Base-by-base conservation (phyloP, 164 flowering plant species). In the Magnolia changhungtana region DNA sequence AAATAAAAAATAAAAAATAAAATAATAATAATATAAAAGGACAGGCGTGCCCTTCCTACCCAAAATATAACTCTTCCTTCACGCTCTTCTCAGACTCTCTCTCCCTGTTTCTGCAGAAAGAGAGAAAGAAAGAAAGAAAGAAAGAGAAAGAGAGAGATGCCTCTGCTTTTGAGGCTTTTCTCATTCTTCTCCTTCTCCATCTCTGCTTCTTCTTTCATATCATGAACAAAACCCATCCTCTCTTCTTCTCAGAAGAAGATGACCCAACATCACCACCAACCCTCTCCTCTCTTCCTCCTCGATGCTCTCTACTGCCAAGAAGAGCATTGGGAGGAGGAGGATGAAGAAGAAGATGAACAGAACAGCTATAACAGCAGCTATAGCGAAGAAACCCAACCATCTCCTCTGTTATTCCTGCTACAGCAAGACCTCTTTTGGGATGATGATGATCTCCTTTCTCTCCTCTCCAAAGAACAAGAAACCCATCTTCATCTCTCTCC, bases 291-390 rank as follows among this genome's bases (percentile, higher is more conserved):
- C 20, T 81, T 80, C 73, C 72, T 72, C 78, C 24, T 83, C 27
- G 92, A 90, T 74, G 79, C 86, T 81, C 88, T 90, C 13, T 90
- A 86, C 79, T 90, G 92, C 79, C 79, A 87, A 64, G 93, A 90
- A 63, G 89, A 29, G 71, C 71, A 68, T 68, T 68, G 71, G 71
- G 71, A 68, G 71, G 70, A 29, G 37, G 71, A 29, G 7, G 71
- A 72, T 4, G 74, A 21, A 18, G 19, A 21, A 2, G 58, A 52
- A 23, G 23, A 51, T 37, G 72, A 31, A 69, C 31, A 19, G 24
- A 71, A 29, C 72, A 7, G 58, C 50, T 27, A 29, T 49, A 58
- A 37, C 4, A 16, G 74, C 31, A 21, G 19, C 45, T 18, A 68
- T 19, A 68, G 31, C 16, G 71, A 29, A 68, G 61, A 11, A 55